These are phyloP conservation scores for Penicillium pancosmium DNA, from an alignment of 495 filamentous ascomycete species.

Conservation along the genomic window DNA sequence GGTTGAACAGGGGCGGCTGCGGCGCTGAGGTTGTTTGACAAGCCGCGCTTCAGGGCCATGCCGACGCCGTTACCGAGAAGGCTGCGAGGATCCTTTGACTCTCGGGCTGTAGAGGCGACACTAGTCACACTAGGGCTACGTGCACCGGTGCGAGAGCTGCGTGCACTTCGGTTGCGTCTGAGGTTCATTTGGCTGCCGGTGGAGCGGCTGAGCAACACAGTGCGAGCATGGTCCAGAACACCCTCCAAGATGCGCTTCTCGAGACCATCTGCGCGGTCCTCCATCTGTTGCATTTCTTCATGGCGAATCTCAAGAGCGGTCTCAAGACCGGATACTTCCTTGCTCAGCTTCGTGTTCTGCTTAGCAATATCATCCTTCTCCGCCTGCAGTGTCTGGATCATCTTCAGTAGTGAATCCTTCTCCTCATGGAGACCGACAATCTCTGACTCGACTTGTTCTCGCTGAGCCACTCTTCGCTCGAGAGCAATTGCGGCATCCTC, in stretches of 20 bases:
- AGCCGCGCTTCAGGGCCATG: constrained; percentile 55
- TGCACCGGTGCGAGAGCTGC: constrained; percentile 42
- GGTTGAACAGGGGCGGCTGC: constrained; percentile 53
- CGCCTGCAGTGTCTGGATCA: constrained; percentile 56
- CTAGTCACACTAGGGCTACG: constrained; percentile 46
- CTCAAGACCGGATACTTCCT: constrained; percentile 84
- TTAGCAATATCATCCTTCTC: constrained; percentile 73
- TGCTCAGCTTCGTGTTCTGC: constrained; percentile 75
- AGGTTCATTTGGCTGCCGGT: constrained; percentile 62
- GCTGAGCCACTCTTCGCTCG: constrained; percentile 76
- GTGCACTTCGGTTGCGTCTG: constrained; percentile 62
- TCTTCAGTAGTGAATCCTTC: constrained; percentile 61
- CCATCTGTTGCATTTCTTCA: constrained; percentile 89
- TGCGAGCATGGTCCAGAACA: constrained; percentile 91
- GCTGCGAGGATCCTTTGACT: constrained; percentile 41
- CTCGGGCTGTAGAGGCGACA: constrained; percentile 42
- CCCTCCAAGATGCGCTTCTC: constrained; percentile 93
- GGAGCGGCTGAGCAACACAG: constrained; percentile 69
- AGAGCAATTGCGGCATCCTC: constrained; percentile 81
- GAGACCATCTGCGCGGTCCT: constrained; percentile 79
- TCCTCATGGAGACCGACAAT: constrained; percentile 66
- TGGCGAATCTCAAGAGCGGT: constrained; percentile 85
- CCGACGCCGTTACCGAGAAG: constrained; percentile 53
- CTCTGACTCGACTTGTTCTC: constrained; percentile 74
- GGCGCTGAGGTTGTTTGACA: constrained; percentile 42